Evolutionary conservation across 2,329 filamentous ascomycete species (phyloP).

Genomic region (Scedosporium dehoogii): DNA sequence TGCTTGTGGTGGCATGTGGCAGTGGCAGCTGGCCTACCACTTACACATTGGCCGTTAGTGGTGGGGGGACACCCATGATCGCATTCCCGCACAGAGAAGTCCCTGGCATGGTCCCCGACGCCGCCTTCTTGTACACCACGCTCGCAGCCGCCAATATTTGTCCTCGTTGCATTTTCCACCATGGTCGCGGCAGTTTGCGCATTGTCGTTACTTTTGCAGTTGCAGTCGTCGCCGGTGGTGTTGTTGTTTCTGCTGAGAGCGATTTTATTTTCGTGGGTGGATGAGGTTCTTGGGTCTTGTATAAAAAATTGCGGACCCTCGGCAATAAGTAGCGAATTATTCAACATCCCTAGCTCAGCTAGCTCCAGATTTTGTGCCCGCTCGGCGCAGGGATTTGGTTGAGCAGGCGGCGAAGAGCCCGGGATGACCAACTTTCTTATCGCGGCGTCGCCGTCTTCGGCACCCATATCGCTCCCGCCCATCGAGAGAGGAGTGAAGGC

Average conservation of each 20-base stretch:
- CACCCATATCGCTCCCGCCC: slow-evolving; percentile 1
- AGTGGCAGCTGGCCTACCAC: background rate
- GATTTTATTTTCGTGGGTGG: background rate
- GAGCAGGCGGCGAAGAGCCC: background rate
- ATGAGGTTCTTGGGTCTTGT: background rate
- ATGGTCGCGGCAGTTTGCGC: background rate
- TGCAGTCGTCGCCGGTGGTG: background rate
- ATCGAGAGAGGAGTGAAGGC: slow-evolving; percentile 4
- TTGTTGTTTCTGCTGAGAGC: background rate
- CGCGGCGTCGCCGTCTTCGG: background rate
- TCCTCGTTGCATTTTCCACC: background rate
- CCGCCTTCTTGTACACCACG: background rate
- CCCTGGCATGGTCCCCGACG: background rate
- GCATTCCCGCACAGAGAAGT: background rate
- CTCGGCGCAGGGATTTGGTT: background rate
- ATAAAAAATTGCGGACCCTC: background rate
- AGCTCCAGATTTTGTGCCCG: background rate
- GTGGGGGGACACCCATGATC: background rate
- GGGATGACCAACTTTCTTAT: background rate
- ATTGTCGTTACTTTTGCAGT: background rate
- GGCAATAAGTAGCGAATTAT: background rate
- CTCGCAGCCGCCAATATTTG: background rate
- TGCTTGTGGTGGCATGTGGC: background rate
- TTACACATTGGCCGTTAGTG: background rate
- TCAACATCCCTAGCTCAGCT: background rate